Base-by-base conservation (phyloP, 2,329 filamentous ascomycete genomes). In the Orbilia quercus region DNA sequence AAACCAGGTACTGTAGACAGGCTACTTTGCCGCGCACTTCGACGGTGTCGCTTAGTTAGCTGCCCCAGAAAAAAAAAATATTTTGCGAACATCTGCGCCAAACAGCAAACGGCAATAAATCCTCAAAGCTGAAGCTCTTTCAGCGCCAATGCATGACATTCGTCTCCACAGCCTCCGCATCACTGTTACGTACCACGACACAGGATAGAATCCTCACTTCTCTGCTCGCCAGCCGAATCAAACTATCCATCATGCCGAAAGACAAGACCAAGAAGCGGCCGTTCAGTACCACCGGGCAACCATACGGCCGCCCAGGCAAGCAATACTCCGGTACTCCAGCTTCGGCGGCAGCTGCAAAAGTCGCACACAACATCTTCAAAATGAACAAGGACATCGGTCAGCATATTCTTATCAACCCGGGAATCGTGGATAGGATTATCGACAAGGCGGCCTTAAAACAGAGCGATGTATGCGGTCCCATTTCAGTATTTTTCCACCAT, bases 391-490 rank as follows among this genome's bases (percentile, higher is more conserved):
- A 94, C 80, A 87, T 95, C 76, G 92, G 94, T 78, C 88, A 91
- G 80, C 92, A 98, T 81, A 95, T 99, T 75, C 85, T 98, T 76
- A 97, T 96, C 81, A 96, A 96, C 81, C 91, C 91, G 1, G 90
- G 91, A 78, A 90, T 96, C 53, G 90, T 91, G 2, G 88, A 91
- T 79, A 88, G 88, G 57, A 94, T 95, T 77, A 91, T 94, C 31
- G 85, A 90, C 77, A 98, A 98, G 83, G 91, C 92, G 14, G 88
- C 90, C 77, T 85, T 99, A 40, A 96, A 97, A 80, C 93, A 95
- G 66, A 94, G 90, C 34, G 95, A 90, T 80, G 83, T 85, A 74
- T 70, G 80, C 18, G n/a, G n/a, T n/a, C n/a, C n/a, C n/a, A 9
- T 51, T 34, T 58, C 20, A 12, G 20, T 55, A 40, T 51, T 60